Evolutionary conservation across 83 land plant genomes (phyloP).

Genomic region (Diphasiastrum complanatum): DNA sequence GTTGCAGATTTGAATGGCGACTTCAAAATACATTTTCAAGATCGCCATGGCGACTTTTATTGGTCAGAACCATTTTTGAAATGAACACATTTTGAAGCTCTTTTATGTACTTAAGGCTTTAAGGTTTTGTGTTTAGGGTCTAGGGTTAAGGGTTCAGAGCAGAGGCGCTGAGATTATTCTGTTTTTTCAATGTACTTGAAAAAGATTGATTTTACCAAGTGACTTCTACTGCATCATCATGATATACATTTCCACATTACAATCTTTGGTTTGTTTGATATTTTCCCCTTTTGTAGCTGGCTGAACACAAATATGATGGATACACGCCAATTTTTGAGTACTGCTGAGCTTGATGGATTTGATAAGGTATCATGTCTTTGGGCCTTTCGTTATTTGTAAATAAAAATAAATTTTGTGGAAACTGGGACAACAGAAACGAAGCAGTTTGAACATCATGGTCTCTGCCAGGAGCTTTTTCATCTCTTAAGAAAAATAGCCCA

Average conservation of each 20-base stretch:
- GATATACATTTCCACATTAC: neutral
- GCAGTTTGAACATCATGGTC: too few relatives aligned
- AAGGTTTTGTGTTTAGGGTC: neutral
- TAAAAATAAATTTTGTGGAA: too few relatives aligned
- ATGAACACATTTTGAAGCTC: neutral
- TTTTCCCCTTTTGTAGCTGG: conserved; percentile 55
- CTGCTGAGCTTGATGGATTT: conserved; percentile 89
- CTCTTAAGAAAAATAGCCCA: too few relatives aligned
- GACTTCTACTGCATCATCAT: neutral
- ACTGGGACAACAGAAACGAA: too few relatives aligned
- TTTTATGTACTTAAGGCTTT: neutral
- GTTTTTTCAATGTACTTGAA: too few relatives aligned
- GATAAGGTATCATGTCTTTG: conserved; percentile 60
- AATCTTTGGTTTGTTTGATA: neutral
- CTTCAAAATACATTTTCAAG: conserved; percentile 88
- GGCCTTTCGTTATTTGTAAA: neutral
- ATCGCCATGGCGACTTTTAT: conserved; percentile 97
- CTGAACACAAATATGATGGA: conserved; percentile 96
- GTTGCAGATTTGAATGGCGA: conserved; percentile 84
- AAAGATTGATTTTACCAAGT: neutral
- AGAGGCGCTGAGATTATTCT: too few relatives aligned
- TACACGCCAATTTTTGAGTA: conserved; percentile 59
- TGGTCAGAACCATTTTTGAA: conserved; percentile 36
- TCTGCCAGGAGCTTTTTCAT: too few relatives aligned
- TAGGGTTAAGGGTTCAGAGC: neutral